phyloP scores from a whole-genome alignment of 495 filamentous ascomycete genomes.

The Halenospora varia region DNA sequence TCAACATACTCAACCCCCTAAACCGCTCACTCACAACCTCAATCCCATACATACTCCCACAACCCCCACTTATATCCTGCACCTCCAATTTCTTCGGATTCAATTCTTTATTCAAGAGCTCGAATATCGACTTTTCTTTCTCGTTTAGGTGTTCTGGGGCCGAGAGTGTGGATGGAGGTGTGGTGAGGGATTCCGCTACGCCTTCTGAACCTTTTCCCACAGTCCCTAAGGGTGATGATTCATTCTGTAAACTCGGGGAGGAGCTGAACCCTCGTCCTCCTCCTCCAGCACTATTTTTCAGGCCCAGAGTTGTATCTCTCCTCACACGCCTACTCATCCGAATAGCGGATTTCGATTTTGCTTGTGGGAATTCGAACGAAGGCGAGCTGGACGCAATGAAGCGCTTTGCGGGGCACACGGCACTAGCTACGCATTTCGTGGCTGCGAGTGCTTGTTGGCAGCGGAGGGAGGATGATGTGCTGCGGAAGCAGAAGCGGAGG shows the following conservation, averaged over 20 bases:
- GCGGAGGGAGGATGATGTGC: constrained; percentile 5
- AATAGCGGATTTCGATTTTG: too few relatives aligned
- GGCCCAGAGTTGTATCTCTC: background rate
- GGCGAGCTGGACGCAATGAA: background rate
- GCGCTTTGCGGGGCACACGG: constrained; percentile 3
- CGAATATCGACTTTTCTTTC: constrained; percentile 42
- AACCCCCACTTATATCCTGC: constrained; percentile 75
- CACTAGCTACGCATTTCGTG: constrained; percentile 6
- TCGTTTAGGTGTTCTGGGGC: constrained; percentile 47
- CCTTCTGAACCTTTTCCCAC: constrained; percentile 14
- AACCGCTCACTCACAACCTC: constrained; percentile 64
- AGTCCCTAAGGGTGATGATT: constrained; percentile 8
- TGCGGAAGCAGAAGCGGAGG: constrained; percentile 8
- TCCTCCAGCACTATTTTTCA: background rate
- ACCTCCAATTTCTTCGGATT: constrained; percentile 44
- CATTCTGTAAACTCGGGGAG: too few relatives aligned
- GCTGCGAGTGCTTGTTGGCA: background rate
- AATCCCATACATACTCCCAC: constrained; percentile 75
- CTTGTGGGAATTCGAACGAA: background rate
- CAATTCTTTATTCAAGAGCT: constrained; percentile 39
- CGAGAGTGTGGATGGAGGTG: constrained; percentile 4
- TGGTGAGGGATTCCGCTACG: background rate
- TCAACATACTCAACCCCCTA: constrained; percentile 59
- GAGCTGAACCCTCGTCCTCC: constrained; percentile 4
- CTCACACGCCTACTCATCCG: background rate